phyloP scores from a whole-genome alignment of 2,329 filamentous ascomycete species.

The Zymoseptoria tritici region DNA sequence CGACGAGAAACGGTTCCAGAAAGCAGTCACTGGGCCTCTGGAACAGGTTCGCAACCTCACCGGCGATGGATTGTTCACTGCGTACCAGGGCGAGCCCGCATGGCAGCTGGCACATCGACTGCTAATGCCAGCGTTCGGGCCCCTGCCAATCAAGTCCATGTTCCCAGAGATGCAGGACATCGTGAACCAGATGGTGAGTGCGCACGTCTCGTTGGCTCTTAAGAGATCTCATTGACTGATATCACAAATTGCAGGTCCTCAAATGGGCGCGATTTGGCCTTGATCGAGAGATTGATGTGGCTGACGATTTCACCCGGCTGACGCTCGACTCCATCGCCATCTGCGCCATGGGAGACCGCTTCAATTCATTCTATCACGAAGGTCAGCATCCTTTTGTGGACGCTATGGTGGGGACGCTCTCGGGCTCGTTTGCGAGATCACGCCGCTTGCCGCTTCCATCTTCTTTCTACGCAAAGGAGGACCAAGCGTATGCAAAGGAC shows the following conservation, averaged over 20 bases:
- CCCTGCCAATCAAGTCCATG: slow-evolving; percentile 60
- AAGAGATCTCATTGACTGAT: too few relatives aligned
- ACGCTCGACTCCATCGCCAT: slow-evolving; percentile 66
- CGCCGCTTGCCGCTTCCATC: slow-evolving; percentile 41
- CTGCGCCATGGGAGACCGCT: slow-evolving; percentile 49
- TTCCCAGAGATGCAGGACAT: slow-evolving; percentile 43
- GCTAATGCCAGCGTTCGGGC: slow-evolving; percentile 63
- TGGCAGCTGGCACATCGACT: slow-evolving; percentile 41
- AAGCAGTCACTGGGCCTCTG: slow-evolving; percentile 47
- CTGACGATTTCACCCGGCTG: slow-evolving; percentile 64
- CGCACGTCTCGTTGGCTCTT: too few relatives aligned
- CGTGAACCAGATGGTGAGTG: slow-evolving; percentile 25
- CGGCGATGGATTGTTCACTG: slow-evolving; percentile 62
- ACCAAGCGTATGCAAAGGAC: slow-evolving; percentile 45
- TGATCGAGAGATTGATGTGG: slow-evolving; percentile 49
- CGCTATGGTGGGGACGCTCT: slow-evolving; percentile 59
- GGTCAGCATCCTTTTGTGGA: slow-evolving; percentile 54
- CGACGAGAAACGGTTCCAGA: slow-evolving; percentile 46
- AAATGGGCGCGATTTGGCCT: slow-evolving; percentile 43
- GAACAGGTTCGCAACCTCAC: slow-evolving; percentile 52
- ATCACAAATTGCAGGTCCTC: slow-evolving; percentile 5
- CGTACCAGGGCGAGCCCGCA: slow-evolving; percentile 33
- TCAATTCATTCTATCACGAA: slow-evolving; percentile 62
- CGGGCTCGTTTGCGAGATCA: slow-evolving; percentile 31
- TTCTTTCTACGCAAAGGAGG: slow-evolving; percentile 30